Evolutionary conservation across 208 protist genomes (phyloP).

Genomic region (Phytomonas sp.): DNA sequence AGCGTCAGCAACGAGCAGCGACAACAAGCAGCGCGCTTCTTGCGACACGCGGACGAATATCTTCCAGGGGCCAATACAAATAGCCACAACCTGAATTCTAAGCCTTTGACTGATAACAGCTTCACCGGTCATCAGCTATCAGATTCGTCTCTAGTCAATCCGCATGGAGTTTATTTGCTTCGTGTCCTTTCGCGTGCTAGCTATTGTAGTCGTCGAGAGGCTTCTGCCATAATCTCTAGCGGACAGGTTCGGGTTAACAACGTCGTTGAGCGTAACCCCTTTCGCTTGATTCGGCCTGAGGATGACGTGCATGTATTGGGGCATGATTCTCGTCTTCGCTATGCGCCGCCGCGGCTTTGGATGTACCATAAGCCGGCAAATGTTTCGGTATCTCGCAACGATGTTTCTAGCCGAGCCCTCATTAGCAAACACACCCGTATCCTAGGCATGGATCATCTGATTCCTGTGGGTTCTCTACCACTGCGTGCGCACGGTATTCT

Average conservation of each 20-base stretch:
- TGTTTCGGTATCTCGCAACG: conserved; percentile 78
- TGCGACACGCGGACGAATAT: not conserved
- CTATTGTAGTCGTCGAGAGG: conserved; percentile 77
- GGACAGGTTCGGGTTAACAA: conserved; percentile 82
- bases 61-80: not conserved
- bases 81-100: not conserved
- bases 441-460: conserved; percentile 81
- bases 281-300: conserved; percentile 58
- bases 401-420: conserved; percentile 57
- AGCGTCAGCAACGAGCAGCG: not conserved
- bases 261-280: conserved; percentile 79
- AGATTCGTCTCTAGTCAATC: not conserved
- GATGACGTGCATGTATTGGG: conserved; percentile 71
- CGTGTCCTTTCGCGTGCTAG: conserved; percentile 69
- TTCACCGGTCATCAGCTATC: not conserved
- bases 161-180: conserved; percentile 51
- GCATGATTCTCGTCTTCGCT: conserved; percentile 63
- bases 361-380: conserved; percentile 88
- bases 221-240: conserved; percentile 53
- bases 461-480: conserved; percentile 80
- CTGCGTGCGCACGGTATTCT: conserved; percentile 77
- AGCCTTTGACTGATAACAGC: not conserved
- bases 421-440: conserved; percentile 76
- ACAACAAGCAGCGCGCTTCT: not conserved
- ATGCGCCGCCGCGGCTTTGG: conserved; percentile 73